A percentile compares a stretch with the other conserved stretches of the same genome.
Evolutionary conservation across 177 flowering plant species (phyloP).

Genomic region (Viscum album): DNA sequence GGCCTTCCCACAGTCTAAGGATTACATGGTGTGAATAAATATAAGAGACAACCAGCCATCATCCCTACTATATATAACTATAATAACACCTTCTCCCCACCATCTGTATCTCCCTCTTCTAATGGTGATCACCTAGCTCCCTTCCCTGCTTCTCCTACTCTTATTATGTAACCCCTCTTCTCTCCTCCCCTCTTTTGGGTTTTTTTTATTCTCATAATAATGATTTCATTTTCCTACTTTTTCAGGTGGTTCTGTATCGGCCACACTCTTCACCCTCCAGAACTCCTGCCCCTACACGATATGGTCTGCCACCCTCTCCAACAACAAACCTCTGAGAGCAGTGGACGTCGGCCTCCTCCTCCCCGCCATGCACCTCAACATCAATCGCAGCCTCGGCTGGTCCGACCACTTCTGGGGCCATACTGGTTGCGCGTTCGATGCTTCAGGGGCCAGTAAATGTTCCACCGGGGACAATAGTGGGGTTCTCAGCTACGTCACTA

Average conservation of each 20-base stretch:
- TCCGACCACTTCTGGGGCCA: constrained; percentile 96
- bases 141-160: no score
- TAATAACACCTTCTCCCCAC: no score
- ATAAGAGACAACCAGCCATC: no score
- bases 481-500: constrained; percentile 57
- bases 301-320: constrained; percentile 82
- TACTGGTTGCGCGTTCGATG: constrained; percentile 68
- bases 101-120: no score
- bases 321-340: constrained; percentile 62
- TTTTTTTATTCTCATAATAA: no score
- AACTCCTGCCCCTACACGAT: constrained; percentile 75
- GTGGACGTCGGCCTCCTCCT: constrained; percentile 71
- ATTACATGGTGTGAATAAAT: no score
- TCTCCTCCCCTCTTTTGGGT: no score
- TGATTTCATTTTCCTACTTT: neutral
- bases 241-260: constrained; percentile 19
- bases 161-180: no score
- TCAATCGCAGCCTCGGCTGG: constrained; percentile 53
- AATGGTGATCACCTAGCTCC: no score
- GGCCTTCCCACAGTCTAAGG: no score
- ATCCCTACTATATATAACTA: no score
- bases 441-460: constrained; percentile 54
- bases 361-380: constrained; percentile 27
- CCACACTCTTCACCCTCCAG: constrained; percentile 45
- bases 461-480: constrained; percentile 93